phyloP scores from a whole-genome alignment of 169 alveolate species.

The Eimeria praecox region DNA sequence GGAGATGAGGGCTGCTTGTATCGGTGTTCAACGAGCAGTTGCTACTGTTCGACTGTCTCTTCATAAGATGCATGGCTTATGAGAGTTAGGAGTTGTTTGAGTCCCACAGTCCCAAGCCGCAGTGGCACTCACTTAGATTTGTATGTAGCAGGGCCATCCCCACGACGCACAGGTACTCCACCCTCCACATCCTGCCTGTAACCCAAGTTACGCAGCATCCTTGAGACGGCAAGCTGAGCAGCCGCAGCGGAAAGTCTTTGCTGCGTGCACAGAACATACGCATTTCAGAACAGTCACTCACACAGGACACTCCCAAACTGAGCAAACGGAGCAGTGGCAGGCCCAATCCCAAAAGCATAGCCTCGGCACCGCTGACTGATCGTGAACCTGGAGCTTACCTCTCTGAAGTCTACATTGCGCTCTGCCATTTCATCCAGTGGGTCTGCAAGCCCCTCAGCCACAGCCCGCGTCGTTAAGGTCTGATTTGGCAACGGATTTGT shows the following conservation, averaged over 20 bases:
- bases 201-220: constrained; percentile 74
- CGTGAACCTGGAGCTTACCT: background rate
- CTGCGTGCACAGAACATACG: constrained; percentile 40
- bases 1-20: background rate
- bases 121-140: constrained; percentile 46
- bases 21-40: background rate
- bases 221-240: constrained; percentile 75
- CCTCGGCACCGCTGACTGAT: background rate
- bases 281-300: background rate
- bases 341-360: background rate
- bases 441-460: constrained; percentile 66
- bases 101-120: too few relatives aligned
- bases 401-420: constrained; percentile 74
- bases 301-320: background rate
- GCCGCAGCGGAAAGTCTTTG: constrained; percentile 77
- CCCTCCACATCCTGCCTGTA: constrained; percentile 65
- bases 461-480: constrained; percentile 51
- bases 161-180: constrained; percentile 71
- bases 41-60: background rate
- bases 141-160: constrained; percentile 63
- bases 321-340: background rate
- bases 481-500: constrained; percentile 49
- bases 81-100: too few relatives aligned
- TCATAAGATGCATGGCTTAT: background rate
- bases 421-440: constrained; percentile 67